Conservation (phyloP, 306 rosid genomes). For the Canavalia ensiformis region DNA sequence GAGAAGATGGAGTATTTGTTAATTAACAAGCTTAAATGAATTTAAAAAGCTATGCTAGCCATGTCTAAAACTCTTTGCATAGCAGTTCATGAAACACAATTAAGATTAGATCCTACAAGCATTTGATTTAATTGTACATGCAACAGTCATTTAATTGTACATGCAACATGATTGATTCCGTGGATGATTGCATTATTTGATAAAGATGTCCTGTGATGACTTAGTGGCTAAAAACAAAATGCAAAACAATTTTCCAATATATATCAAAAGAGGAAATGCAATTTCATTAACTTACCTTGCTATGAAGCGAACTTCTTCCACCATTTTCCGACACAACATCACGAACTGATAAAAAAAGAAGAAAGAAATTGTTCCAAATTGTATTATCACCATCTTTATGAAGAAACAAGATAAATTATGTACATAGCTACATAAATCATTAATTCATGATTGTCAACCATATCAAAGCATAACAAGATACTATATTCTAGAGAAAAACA, state of each 20-base stretch:
- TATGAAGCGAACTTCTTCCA: slow-evolving; percentile 56
- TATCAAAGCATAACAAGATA: slow-evolving; percentile 11
- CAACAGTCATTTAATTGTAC: too few species aligned
- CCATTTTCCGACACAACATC: slow-evolving; percentile 52
- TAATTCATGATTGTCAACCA: slow-evolving; percentile 22
- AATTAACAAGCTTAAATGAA: slow-evolving; percentile 32
- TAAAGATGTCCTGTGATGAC: slow-evolving; percentile 84
- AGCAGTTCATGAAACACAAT: slow-evolving; percentile 32
- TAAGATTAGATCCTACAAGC: slow-evolving; percentile 29
- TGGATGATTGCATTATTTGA: slow-evolving; percentile 94
- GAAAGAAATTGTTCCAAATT: slow-evolving; percentile 39
- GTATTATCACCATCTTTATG: slow-evolving; percentile 9
- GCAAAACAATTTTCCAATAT: slow-evolving; percentile 37
- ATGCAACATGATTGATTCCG: slow-evolving; percentile 93
- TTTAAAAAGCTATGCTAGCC: slow-evolving; percentile 31
- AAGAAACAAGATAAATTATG: slow-evolving; percentile 30
- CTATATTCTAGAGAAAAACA: not conserved
- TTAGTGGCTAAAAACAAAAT: slow-evolving; percentile 3
- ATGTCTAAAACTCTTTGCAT: slow-evolving; percentile 5
- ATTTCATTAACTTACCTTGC: slow-evolving; percentile 58
- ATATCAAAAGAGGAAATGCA: slow-evolving; percentile 37
- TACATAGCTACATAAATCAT: slow-evolving; percentile 23
- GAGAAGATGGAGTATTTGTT: too few species aligned
- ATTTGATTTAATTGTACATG: slow-evolving; percentile 36
- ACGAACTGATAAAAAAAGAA: slow-evolving; percentile 54